phyloP scores from a whole-genome alignment of 2,329 filamentous ascomycete genomes.

The Lachnellula arida region DNA sequence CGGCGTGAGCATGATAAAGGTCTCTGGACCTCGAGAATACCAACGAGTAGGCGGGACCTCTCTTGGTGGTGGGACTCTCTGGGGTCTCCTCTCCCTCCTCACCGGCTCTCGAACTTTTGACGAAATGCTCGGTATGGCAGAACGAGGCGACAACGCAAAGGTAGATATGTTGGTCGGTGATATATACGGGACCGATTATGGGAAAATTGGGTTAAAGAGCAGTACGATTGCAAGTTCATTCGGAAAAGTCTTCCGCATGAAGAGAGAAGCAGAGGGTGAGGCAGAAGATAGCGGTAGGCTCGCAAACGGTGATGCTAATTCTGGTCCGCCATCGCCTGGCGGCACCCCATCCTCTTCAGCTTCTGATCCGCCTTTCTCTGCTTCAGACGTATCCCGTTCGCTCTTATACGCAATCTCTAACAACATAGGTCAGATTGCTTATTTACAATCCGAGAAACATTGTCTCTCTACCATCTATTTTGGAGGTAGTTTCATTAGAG shows the following conservation, averaged over 20 bases:
- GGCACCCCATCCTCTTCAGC: slow-evolving; percentile 1
- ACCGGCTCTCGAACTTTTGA: slow-evolving; percentile 96
- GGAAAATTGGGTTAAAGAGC: slow-evolving; percentile 92
- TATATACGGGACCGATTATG: slow-evolving; percentile 94
- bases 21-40: slow-evolving; percentile 81
- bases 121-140: slow-evolving; percentile 91
- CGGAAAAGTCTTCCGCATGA: slow-evolving; percentile 93
- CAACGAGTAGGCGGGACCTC: slow-evolving; percentile 93
- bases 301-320: slow-evolving; percentile 20
- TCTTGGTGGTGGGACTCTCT: slow-evolving; percentile 92
- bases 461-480: slow-evolving; percentile 92
- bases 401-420: slow-evolving; percentile 94
- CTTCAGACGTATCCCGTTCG: slow-evolving; percentile 83
- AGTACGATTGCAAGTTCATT: slow-evolving; percentile 95
- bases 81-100: slow-evolving; percentile 86
- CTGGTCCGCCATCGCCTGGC: slow-evolving; percentile 2
- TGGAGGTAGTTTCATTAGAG: slow-evolving; percentile 92
- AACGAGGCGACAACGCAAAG: slow-evolving; percentile 82
- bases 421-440: slow-evolving; percentile 97
- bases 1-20: slow-evolving; percentile 95
- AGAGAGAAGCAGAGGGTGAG: slow-evolving; percentile 72
- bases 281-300: slow-evolving; percentile 64
- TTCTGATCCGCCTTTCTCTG: slow-evolving; percentile 53
- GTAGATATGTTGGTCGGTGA: slow-evolving; percentile 98
- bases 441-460: slow-evolving; percentile 95